Percentiles rank a stretch among this genome's conserved stretches.
These are phyloP conservation scores for Quercus suber DNA, from an alignment of 306 rosid genomes.

Conservation along the genomic window DNA sequence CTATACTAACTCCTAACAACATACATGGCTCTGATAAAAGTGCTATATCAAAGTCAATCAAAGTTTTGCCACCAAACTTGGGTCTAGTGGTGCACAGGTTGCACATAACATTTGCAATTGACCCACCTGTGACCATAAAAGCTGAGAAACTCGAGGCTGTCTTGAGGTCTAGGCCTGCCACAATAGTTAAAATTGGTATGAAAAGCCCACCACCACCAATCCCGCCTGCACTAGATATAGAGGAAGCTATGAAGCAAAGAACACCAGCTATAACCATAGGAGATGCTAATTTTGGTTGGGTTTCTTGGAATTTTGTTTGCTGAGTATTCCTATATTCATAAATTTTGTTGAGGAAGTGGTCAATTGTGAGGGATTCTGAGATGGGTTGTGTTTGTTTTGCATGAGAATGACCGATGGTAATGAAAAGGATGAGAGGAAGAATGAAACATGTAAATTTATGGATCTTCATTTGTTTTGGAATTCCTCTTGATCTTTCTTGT, in stretches of 20 bases:
- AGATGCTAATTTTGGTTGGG: constrained; percentile 30
- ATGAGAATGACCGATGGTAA: constrained; percentile 31
- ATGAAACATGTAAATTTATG: constrained; percentile 17
- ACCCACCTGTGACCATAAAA: constrained; percentile 93
- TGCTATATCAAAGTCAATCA: constrained; percentile 71
- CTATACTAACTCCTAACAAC: constrained; percentile 80
- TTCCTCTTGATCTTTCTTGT: background rate
- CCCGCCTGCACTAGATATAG: constrained; percentile 85
- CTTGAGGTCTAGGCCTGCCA: constrained; percentile 73
- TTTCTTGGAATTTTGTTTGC: constrained; percentile 22
- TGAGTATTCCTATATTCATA: constrained; percentile 19
- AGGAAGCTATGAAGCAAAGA: constrained; percentile 64
- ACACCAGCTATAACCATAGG: constrained; percentile 41
- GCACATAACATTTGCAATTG: constrained; percentile 66
- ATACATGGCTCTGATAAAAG: constrained; percentile 76
- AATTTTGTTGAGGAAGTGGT: constrained; percentile 24
- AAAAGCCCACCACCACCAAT: constrained; percentile 88
- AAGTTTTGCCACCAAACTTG: constrained; percentile 43
- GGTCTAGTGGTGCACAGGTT: constrained; percentile 39
- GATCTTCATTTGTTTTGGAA: constrained; percentile 27
- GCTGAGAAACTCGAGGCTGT: constrained; percentile 80
- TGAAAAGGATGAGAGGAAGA: constrained; percentile 34
- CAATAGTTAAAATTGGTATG: constrained; percentile 62
- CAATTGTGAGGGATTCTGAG: constrained; percentile 27
- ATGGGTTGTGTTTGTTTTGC: constrained; percentile 51